phyloP scores from a whole-genome alignment of 2,329 filamentous ascomycete species.

The Talaromyces sp. region DNA sequence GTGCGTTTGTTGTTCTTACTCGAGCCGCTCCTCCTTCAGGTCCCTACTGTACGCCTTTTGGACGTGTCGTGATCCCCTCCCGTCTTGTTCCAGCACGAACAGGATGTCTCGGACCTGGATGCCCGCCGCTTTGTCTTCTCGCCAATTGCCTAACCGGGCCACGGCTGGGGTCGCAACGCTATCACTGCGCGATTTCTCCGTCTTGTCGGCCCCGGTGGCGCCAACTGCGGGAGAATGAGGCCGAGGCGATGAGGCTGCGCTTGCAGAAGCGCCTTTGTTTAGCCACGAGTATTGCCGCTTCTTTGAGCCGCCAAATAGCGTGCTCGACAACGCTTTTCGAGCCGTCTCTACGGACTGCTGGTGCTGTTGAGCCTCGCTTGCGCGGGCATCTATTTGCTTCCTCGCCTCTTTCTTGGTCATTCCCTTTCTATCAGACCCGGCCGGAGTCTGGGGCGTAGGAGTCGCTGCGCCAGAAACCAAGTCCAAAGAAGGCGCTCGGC shows the following conservation, averaged over 20 bases:
- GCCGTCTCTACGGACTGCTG: constrained; percentile 80
- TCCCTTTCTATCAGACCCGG: constrained; percentile 61
- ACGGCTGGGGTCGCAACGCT: constrained; percentile 36
- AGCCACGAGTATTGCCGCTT: constrained; percentile 42
- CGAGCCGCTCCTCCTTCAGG: constrained; percentile 35
- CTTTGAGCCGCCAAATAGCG: constrained; percentile 43
- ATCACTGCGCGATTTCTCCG: constrained; percentile 23
- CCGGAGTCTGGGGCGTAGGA: constrained; percentile 24
- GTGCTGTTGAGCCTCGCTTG: constrained; percentile 73
- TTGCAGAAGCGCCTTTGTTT: constrained; percentile 30
- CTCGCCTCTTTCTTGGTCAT: constrained; percentile 85
- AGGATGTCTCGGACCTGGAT: constrained; percentile 85
- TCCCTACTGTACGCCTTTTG: constrained; percentile 41
- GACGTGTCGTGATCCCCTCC: constrained; percentile 44
- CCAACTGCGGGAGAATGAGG: constrained; percentile 22
- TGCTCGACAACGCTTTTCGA: constrained; percentile 59
- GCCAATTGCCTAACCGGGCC: constrained; percentile 66
- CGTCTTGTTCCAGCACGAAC: constrained; percentile 72
- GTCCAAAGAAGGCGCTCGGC: constrained; percentile 53
- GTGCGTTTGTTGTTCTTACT: constrained; percentile 13
- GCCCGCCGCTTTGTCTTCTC: constrained; percentile 72
- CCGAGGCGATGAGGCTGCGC: constrained; percentile 35
- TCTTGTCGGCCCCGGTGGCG: constrained; percentile 19
- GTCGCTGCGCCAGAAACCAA: constrained; percentile 58
- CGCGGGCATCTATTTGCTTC: constrained; percentile 66